A percentile compares a stretch with the other conserved stretches of the same genome.
Conservation (phyloP, 257 asterid genomes). For the Solanum piurae region DNA sequence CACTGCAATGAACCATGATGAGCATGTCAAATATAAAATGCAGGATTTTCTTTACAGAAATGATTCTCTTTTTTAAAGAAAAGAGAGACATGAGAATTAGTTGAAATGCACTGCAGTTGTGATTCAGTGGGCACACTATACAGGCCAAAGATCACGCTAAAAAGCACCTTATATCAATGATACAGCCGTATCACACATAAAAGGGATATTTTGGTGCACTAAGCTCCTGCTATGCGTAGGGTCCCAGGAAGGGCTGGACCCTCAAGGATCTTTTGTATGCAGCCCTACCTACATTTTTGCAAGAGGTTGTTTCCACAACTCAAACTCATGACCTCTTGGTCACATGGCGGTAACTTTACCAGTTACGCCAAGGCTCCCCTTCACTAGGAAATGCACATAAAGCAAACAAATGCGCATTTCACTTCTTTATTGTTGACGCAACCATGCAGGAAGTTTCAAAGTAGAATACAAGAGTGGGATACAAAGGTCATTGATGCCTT, state of each 20-base stretch:
- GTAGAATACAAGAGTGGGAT: not conserved
- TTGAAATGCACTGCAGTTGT: not conserved
- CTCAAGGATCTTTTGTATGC: not conserved
- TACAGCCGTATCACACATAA: not conserved
- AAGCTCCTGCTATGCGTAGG: not conserved
- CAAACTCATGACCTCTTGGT: not conserved
- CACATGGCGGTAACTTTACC: not conserved
- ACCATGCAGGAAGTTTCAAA: not conserved
- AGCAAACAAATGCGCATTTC: not conserved
- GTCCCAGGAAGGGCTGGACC: not conserved
- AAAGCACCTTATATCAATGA: not conserved
- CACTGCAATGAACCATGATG: not conserved
- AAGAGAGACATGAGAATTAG: not conserved
- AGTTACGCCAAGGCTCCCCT: not conserved
- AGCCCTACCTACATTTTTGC: not conserved
- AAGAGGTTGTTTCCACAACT: not conserved
- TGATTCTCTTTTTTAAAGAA: not conserved
- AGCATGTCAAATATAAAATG: not conserved
- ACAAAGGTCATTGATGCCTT: not conserved
- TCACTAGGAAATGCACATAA: not conserved
- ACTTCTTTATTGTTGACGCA: not conserved
- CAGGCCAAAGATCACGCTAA: not conserved
- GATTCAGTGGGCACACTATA: not conserved
- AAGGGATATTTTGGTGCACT: not conserved
- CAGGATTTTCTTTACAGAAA: not conserved